Conservation (phyloP, 106 monocot genomes). For the Posidonia australis region DNA sequence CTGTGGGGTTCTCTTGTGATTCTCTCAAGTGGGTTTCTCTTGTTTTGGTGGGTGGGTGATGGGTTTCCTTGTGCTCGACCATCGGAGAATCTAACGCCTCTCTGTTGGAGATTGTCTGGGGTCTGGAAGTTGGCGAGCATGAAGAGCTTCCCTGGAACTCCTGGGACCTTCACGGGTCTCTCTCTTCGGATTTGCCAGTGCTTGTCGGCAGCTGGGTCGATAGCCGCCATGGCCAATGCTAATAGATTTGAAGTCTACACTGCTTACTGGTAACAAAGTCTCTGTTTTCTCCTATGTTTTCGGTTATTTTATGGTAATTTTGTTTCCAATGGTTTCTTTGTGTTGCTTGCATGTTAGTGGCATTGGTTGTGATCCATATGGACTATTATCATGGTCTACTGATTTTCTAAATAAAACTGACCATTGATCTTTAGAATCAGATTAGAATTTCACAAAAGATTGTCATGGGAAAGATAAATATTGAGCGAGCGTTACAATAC, state of each 20-base stretch:
- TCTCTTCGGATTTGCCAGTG: slow-evolving; percentile 39
- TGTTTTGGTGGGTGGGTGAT: background rate
- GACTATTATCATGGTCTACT: too few species aligned
- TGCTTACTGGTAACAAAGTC: slow-evolving; percentile 44
- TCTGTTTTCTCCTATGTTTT: background rate
- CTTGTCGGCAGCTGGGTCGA: slow-evolving; percentile 46
- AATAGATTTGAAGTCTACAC: slow-evolving; percentile 50
- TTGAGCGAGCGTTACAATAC: too few species aligned
- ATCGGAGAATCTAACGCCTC: background rate
- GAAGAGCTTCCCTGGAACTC: slow-evolving; percentile 14
- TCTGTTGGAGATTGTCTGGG: background rate
- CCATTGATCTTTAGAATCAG: too few species aligned
- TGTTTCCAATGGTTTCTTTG: too few species aligned
- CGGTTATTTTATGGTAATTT: background rate
- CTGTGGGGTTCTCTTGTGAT: background rate
- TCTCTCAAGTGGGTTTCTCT: background rate
- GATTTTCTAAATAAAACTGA: too few species aligned
- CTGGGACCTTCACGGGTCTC: slow-evolving; percentile 44
- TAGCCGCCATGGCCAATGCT: slow-evolving; percentile 40
- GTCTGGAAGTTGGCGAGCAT: background rate
- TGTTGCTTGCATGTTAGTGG: too few species aligned
- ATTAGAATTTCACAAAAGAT: too few species aligned
- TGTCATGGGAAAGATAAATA: too few species aligned
- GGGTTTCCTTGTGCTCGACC: background rate
- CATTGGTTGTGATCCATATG: too few species aligned